phyloP scores from a whole-genome alignment of 179 eudicot genomes.

The Amaranthus tricolor region DNA sequence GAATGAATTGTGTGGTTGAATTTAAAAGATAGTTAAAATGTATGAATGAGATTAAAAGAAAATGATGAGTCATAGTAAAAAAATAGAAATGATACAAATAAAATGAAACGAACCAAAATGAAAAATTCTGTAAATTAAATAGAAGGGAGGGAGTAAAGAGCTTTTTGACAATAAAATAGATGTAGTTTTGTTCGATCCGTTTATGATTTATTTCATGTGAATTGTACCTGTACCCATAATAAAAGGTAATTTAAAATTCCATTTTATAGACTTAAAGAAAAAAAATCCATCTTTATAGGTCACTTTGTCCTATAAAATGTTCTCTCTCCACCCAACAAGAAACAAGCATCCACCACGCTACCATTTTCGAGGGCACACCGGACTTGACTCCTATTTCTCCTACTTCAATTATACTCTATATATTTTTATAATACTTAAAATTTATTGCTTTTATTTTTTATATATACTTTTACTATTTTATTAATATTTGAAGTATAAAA shows the following conservation, averaged over 20 bases:
- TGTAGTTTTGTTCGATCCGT: background rate
- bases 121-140: too few species aligned
- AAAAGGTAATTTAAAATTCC: too few species aligned
- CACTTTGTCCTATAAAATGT: constrained; percentile 4
- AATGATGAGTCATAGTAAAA: too few species aligned
- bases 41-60: too few species aligned
- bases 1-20: too few species aligned
- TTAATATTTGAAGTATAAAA: background rate
- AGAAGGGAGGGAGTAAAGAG: too few species aligned
- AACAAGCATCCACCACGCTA: background rate
- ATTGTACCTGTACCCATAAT: background rate
- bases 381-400: background rate
- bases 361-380: background rate
- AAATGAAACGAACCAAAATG: too few species aligned
- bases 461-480: background rate
- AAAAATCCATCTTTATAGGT: background rate
- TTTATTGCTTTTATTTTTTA: background rate
- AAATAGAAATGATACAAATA: too few species aligned
- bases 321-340: constrained; percentile 23
- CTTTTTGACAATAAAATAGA: too few species aligned
- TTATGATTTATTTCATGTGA: constrained; percentile 7
- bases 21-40: too few species aligned
- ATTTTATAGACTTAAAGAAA: background rate
- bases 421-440: background rate
- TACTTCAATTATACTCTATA: constrained; percentile 3